phyloP scores from a whole-genome alignment of 805 yeast species.

The Hanseniaspora taiwanica region DNA sequence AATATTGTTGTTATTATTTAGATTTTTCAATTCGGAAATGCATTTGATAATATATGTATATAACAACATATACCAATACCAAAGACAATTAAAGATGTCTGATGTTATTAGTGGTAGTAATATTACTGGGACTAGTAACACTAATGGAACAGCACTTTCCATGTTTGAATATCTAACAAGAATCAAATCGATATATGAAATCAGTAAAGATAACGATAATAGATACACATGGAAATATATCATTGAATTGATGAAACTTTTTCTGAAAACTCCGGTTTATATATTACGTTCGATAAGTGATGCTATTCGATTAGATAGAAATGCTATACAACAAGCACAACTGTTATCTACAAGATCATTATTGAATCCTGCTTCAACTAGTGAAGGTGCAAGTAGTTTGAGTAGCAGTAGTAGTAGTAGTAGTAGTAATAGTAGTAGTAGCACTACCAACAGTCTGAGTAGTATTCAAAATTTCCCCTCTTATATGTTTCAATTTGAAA shows the following conservation, averaged over 20 bases:
- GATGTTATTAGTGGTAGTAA: not conserved
- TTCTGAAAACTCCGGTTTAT: not conserved
- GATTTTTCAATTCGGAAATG: too few relatives aligned
- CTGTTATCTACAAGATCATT: too few relatives aligned
- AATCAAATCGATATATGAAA: not conserved
- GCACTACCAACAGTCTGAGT: too few relatives aligned
- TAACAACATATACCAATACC: too few relatives aligned
- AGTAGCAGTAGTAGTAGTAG: too few relatives aligned
- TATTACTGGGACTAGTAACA: not conserved
- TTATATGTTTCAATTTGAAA: conserved; percentile 1
- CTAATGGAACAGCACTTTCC: not conserved
- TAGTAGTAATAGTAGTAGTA: too few relatives aligned
- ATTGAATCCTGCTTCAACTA: too few relatives aligned
- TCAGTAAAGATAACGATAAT: not conserved
- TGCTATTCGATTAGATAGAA: not conserved
- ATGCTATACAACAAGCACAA: not conserved
- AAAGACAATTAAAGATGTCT: not conserved
- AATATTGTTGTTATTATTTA: too few relatives aligned
- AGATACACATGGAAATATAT: not conserved
- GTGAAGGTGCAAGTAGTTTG: too few relatives aligned
- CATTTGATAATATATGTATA: too few relatives aligned
- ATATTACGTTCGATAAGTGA: not conserved
- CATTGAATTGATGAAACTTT: not conserved
- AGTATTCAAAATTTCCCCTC: too few relatives aligned
- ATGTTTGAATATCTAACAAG: not conserved